Conservation (phyloP, 176 grass and related monocot genomes). For the Bothriochloa decipiens region DNA sequence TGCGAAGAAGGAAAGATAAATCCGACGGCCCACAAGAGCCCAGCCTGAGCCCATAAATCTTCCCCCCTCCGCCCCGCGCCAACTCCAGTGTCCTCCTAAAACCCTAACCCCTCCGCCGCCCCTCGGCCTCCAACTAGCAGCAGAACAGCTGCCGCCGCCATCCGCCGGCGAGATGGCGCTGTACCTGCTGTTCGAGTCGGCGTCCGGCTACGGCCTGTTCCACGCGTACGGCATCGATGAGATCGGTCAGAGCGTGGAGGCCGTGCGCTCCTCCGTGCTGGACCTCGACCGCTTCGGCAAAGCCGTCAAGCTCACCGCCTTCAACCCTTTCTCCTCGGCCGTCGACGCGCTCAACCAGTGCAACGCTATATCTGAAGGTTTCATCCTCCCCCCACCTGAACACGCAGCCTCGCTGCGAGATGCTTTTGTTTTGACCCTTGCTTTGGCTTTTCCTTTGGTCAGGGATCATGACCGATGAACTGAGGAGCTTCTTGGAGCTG, state of each 20-base stretch:
- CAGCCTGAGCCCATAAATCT: conserved; percentile 35
- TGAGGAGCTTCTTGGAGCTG: conserved; percentile 85
- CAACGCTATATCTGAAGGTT: conserved; percentile 90
- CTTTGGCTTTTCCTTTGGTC: background rate
- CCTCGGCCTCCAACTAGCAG: background rate
- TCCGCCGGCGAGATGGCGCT: conserved; percentile 59
- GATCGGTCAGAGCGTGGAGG: conserved; percentile 78
- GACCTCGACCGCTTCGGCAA: conserved; percentile 86
- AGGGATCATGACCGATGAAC: conserved; percentile 89
- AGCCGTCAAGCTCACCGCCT: conserved; percentile 84
- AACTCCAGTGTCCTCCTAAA: conserved; percentile 2
- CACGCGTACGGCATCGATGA: conserved; percentile 79
- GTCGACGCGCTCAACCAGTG: conserved; percentile 82
- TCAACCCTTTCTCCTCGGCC: conserved; percentile 83
- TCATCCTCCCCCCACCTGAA: background rate
- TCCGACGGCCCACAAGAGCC: conserved; percentile 28
- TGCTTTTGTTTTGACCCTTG: background rate
- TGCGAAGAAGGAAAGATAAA: background rate
- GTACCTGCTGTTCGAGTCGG: conserved; percentile 82
- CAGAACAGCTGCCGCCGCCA: conserved; percentile 10
- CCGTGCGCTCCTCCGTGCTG: conserved; percentile 68
- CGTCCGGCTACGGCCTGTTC: conserved; percentile 79
- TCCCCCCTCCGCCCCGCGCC: background rate
- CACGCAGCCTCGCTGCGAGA: background rate
- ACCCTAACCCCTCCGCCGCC: conserved; percentile 43